These are phyloP conservation scores for Cyberlindnera lachancei DNA, from an alignment of 805 yeast species.

Conservation along the genomic window DNA sequence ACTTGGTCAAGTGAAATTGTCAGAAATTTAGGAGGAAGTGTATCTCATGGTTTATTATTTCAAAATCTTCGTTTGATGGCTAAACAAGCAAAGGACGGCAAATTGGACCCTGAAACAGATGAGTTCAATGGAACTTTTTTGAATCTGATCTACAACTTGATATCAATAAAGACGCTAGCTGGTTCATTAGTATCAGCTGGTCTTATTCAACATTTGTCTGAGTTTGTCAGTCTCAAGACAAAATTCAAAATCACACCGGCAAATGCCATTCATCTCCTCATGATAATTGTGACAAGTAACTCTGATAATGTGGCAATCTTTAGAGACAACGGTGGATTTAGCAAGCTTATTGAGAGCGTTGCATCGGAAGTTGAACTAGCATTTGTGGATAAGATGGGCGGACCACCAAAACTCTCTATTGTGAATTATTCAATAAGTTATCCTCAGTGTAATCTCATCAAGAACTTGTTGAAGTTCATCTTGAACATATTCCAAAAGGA, in stretches of 20 bases:
- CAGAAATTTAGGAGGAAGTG: constrained; percentile 75
- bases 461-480: constrained; percentile 56
- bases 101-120: constrained; percentile 33
- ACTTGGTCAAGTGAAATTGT: constrained; percentile 72
- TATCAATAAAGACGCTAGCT: constrained; percentile 47
- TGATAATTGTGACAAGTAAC: constrained; percentile 31
- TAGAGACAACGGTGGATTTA: constrained; percentile 60
- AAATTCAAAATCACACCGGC: constrained; percentile 50
- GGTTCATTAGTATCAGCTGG: constrained; percentile 69
- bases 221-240: constrained; percentile 48
- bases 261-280: constrained; percentile 50
- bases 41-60: constrained; percentile 75
- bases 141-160: constrained; percentile 53
- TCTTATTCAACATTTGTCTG: constrained; percentile 54
- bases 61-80: constrained; percentile 62
- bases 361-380: constrained; percentile 61
- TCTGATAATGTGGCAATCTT: constrained; percentile 53
- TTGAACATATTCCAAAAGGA: constrained; percentile 60
- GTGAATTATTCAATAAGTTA: constrained; percentile 47
- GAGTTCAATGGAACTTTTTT: constrained; percentile 44
- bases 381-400: constrained; percentile 48
- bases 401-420: constrained; percentile 44
- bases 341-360: constrained; percentile 49
- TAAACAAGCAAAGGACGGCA: constrained; percentile 38
- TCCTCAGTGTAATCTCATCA: constrained; percentile 52